Percentiles rank a stretch among this genome's conserved stretches.
These are phyloP conservation scores for Mucor racemosus DNA, from an alignment of 371 early-diverging fungal genomes.

Conservation along the genomic window DNA sequence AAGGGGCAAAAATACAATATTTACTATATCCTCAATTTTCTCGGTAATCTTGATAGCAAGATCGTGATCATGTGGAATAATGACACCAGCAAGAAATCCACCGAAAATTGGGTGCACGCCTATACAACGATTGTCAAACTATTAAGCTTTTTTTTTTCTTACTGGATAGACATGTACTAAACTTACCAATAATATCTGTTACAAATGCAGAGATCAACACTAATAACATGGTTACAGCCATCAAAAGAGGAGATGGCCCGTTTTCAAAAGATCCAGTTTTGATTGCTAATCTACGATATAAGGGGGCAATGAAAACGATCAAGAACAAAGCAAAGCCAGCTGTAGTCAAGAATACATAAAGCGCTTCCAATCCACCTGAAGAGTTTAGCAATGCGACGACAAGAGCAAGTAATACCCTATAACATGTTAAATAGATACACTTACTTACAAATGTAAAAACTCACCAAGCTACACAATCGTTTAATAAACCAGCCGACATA, in stretches of 20 bases:
- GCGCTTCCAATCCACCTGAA: conserved; percentile 62
- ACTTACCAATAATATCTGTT: conserved; percentile 79
- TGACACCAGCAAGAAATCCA: conserved; percentile 85
- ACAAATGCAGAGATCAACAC: conserved; percentile 77
- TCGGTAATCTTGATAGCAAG: conserved; percentile 88
- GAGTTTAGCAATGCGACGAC: conserved; percentile 81
- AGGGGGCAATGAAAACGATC: conserved; percentile 62
- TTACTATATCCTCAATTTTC: conserved; percentile 90
- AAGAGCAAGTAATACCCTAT: conserved; percentile 70
- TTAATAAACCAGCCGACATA: conserved; percentile 86
- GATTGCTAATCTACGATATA: conserved; percentile 53
- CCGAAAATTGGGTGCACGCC: conserved; percentile 77
- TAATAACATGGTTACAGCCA: conserved; percentile 68
- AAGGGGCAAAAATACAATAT: conserved; percentile 86
- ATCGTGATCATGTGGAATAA: conserved; percentile 88
- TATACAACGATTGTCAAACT: not conserved
- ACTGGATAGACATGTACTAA: not conserved
- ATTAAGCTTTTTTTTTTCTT: not conserved
- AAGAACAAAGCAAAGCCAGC: conserved; percentile 67
- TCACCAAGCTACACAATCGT: conserved; percentile 90
- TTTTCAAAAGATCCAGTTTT: conserved; percentile 56
- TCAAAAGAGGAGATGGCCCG: conserved; percentile 67
- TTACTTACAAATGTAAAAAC: not conserved
- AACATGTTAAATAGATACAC: not conserved
- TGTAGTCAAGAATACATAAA: conserved; percentile 73